A percentile compares a stretch with the other conserved stretches of the same genome.
Conservation (phyloP, 768 basidiomycete genomes). For the Lactarius vividus region DNA sequence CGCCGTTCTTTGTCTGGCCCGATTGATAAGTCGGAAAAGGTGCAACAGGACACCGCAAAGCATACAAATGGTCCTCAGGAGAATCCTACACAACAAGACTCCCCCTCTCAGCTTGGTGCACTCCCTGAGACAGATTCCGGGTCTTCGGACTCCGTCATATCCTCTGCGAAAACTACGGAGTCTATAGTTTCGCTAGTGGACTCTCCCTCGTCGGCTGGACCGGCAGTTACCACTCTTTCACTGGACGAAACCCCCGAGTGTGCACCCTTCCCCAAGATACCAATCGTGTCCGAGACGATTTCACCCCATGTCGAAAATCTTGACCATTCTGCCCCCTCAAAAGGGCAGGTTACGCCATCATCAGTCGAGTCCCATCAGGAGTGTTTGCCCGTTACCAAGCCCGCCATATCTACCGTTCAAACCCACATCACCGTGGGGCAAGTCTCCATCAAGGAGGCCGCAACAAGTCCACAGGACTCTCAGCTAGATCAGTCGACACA, state of each 20-base stretch:
- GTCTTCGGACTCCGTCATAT: background rate
- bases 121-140: background rate
- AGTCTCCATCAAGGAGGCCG: constrained; percentile 5
- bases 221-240: background rate
- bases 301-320: background rate
- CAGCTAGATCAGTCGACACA: constrained; percentile 7
- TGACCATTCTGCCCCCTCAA: background rate
- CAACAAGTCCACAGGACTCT: background rate
- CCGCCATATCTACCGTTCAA: constrained; percentile 3
- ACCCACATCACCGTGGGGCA: constrained; percentile 9
- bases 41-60: background rate
- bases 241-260: background rate
- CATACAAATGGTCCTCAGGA: background rate
- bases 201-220: constrained; percentile 3
- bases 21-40: background rate
- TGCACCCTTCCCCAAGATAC: background rate
- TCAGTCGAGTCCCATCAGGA: constrained; percentile 7
- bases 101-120: background rate
- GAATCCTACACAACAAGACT: background rate
- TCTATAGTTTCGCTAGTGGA: background rate
- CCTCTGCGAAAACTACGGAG: background rate
- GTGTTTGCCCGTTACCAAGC: background rate
- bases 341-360: constrained; percentile 1
- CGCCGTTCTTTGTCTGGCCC: background rate
- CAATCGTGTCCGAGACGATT: background rate